Evolutionary conservation across 1,284 basidiomycete genomes (phyloP).

Genomic region (Earliella scabrosa): DNA sequence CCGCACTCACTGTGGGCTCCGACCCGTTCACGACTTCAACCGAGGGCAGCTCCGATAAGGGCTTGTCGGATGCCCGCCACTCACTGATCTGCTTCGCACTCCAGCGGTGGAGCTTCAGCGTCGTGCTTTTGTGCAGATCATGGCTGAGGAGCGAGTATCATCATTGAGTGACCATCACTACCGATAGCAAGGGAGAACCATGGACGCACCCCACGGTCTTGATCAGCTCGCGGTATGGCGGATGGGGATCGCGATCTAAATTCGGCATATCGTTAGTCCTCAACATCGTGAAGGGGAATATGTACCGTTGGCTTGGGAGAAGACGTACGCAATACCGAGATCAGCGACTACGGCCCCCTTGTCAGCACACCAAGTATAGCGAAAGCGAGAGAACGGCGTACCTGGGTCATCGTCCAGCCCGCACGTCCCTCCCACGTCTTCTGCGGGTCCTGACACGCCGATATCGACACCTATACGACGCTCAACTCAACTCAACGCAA

Average conservation of each 20-base stretch:
- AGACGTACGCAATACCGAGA: background rate
- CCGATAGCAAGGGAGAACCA: background rate
- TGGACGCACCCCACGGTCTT: background rate
- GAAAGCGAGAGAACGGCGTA: background rate
- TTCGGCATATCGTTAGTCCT: background rate
- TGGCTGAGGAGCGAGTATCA: background rate
- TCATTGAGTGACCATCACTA: background rate
- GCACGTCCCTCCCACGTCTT: conserved; percentile 1
- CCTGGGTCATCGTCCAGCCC: conserved; percentile 6
- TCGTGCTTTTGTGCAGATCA: background rate
- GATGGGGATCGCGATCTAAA: background rate
- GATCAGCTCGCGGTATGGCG: conserved; percentile 1
- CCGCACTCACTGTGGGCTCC: background rate
- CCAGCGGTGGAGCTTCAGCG: background rate
- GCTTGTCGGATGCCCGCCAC: background rate
- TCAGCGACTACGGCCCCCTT: background rate
- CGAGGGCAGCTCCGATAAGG: background rate
- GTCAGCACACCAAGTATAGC: background rate
- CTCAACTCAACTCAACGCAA: background rate
- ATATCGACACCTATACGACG: background rate
- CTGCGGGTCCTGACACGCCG: conserved; percentile 3
- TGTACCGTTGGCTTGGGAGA: background rate
- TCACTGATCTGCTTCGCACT: background rate
- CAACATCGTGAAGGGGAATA: background rate
- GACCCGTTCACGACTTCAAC: background rate